Evolutionary conservation across 2,329 filamentous ascomycete genomes (phyloP), one percentile per base, ranked within the genome.

Genomic region (Conoideocrella luteorostrata): DNA sequence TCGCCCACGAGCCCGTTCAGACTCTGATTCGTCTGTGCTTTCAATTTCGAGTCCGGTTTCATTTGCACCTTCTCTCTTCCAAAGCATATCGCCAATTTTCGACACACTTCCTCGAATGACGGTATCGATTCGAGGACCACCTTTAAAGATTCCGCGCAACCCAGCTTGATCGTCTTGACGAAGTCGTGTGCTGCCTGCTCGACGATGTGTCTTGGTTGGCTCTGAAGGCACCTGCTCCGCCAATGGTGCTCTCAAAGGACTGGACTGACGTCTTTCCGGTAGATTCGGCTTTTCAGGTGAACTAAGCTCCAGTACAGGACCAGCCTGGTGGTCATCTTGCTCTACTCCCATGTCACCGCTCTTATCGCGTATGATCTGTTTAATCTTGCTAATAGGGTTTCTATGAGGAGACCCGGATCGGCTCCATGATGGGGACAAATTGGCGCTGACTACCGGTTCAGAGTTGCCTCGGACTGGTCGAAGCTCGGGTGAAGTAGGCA

Each of bases 81-180:
- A 79, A 18, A 80, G 51, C 41, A 80, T 65, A 40, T 79, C 77
- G 23, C 75, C 71, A 12, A 80, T 60, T 52, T 72, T 78, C 21
- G 74, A 77, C 5, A 80, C 74, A 20, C 77, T 66, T 6, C 70
- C 77, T 21, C 75, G 73, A 35, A 94, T 77, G 23, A 88, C 74
- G 23, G 79, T 85, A 48, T 88, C 86, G 49, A 91, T 80, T 44
- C 85, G 75, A 39, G 80, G 78, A 4, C 46, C 46, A 3, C 82
- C 83, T 64, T 88, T 91, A 64, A 95, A 84, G 38, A 95, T 82
- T 6, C 84, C 80, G 33, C 82, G 78, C 13, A 66, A 39, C 12
- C 64, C 58, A 33, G 57, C 46, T 30, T 54, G 53, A 11, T 67
- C 63, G 13, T 66, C 63, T 1, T 49, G 28, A 20, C 58, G 68